phyloP scores from a whole-genome alignment of 371 early-diverging fungal genomes.

The Mucor indicus region DNA sequence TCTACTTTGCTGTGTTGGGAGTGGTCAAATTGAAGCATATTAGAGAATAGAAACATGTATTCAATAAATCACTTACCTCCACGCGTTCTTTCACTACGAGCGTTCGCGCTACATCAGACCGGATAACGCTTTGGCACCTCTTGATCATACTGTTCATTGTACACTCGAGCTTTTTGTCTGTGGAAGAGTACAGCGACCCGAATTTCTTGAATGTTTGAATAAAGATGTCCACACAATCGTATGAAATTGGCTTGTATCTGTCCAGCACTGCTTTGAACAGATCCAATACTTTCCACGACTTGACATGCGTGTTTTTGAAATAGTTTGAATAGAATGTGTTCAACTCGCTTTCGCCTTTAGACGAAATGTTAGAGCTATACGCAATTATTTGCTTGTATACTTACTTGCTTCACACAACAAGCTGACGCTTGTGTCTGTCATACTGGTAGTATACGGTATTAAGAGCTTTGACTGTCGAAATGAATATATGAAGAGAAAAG shows the following conservation, averaged over 20 bases:
- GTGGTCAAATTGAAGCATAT: neutral
- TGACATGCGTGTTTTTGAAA: conserved; percentile 8
- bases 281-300: conserved; percentile 8
- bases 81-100: conserved; percentile 3
- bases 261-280: conserved; percentile 7
- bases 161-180: neutral
- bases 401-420: conserved; percentile 13
- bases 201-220: conserved; percentile 7
- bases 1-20: conserved; percentile 1
- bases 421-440: too few relatives aligned
- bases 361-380: conserved; percentile 2
- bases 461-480: too few relatives aligned
- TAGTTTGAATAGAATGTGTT: conserved; percentile 7
- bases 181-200: conserved; percentile 2
- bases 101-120: conserved; percentile 3
- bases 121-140: conserved; percentile 4
- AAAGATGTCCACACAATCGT: too few relatives aligned
- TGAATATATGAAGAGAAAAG: too few relatives aligned
- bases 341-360: conserved; percentile 10
- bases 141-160: conserved; percentile 3
- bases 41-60: conserved; percentile 1
- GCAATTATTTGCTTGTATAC: conserved; percentile 4
- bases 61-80: neutral
- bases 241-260: too few relatives aligned
- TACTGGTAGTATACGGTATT: too few relatives aligned